A percentile compares a stretch with the other conserved stretches of the same genome.
Evolutionary conservation across 2,329 filamentous ascomycete species (phyloP).

Genomic region (Phaeoacremonium minimum): DNA sequence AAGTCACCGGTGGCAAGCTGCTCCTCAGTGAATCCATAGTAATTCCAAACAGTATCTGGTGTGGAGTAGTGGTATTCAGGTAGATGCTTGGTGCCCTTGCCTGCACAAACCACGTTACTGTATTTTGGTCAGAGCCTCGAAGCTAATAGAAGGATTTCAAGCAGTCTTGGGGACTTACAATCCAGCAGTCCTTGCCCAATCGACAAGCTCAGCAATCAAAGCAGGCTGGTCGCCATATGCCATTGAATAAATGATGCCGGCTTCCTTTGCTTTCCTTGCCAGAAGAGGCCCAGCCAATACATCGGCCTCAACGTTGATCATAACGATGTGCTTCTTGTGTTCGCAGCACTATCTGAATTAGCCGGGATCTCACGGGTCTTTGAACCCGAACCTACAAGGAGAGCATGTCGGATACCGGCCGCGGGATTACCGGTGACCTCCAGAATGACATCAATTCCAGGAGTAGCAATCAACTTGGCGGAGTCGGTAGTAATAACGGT

Average conservation of each 20-base stretch:
- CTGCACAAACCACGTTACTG: constrained; percentile 38
- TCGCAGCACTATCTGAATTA: constrained; percentile 37
- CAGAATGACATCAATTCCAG: constrained; percentile 37
- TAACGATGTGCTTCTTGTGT: constrained; percentile 42
- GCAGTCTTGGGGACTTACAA: too few relatives aligned
- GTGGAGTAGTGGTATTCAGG: constrained; percentile 41
- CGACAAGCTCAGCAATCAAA: constrained; percentile 35
- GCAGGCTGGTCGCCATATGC: constrained; percentile 40
- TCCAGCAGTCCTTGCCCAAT: constrained; percentile 39
- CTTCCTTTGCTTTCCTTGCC: constrained; percentile 33
- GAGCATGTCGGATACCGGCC: constrained; percentile 34
- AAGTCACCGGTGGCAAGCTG: constrained; percentile 35
- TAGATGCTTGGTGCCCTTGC: constrained; percentile 41
- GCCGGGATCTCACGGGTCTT: too few relatives aligned
- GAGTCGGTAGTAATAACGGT: constrained; percentile 37
- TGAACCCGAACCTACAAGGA: constrained; percentile 18
- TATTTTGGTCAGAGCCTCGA: too few relatives aligned
- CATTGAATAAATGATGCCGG: constrained; percentile 42
- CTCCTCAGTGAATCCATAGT: constrained; percentile 39
- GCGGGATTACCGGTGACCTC: constrained; percentile 37
- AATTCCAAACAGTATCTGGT: constrained; percentile 39
- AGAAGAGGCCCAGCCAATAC: constrained; percentile 35
- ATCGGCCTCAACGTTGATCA: constrained; percentile 42
- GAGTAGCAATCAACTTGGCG: constrained; percentile 32
- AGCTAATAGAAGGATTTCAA: too few relatives aligned